Base-by-base conservation (phyloP, 1,139 yeast species). In the Yamadazyma friedrichii region DNA sequence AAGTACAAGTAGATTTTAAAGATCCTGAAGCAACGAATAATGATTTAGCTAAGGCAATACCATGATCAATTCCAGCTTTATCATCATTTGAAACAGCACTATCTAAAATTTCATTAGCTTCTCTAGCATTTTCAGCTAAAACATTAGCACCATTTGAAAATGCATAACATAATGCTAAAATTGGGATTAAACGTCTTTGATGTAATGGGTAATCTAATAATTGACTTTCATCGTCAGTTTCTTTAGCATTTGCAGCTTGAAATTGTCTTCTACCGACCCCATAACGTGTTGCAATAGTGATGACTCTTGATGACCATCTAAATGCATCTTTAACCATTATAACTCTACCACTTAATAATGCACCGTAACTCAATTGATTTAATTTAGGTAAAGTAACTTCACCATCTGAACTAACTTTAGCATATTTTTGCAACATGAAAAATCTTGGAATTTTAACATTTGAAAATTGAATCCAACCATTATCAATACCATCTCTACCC, bases 401-500 rank as follows among this genome's bases (percentile, higher is more conserved):
- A 40, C 94, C 95, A 24, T 78, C 78, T 33, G 77, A 67, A 43
- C 80, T 78, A 46, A 89, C 88, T 57, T 82, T 81, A 45, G 91
- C 78, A 67, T 82, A 88, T 61, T 84, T 85, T 66, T 84, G 85
- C 54, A 89, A 70, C 94, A 89, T 81, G 63, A 76, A 85, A 62
- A 76, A 84, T 50, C 93, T 76, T 41, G 97, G 97, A 51, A 89
- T 84, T 47, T 82, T 76, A 39, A 88, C 96, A 52, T 79, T 71
- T 44, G 87, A 71, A 64, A 87, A 89, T 64, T 88, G 96, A 57
- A 89, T 87, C 96, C 96, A 88, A 45, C 96, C 96, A 59, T 89
- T 89, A 62, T 89, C 96, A 51, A 84, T 82, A 50, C 89, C 91
- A 53, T 82, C 88, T 56, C 89, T 79, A 42, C 96, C 96, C 95